Evolutionary conservation across 306 rosid genomes (phyloP).

Genomic region (Parietaria judaica): DNA sequence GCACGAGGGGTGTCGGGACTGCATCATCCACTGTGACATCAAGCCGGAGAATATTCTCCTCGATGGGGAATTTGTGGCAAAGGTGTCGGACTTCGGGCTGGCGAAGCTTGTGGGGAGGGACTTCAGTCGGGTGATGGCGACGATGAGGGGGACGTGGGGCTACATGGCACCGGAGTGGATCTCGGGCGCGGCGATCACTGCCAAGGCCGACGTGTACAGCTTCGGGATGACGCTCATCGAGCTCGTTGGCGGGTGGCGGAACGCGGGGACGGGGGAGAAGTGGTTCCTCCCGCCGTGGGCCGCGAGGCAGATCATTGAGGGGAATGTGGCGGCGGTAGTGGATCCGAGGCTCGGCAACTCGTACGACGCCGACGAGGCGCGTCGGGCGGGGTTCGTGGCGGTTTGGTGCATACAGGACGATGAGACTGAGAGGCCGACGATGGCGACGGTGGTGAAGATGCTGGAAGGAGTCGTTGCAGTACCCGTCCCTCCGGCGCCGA

Average conservation of each 20-base stretch:
- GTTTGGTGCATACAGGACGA: conserved; percentile 95
- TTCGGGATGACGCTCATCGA: conserved; percentile 80
- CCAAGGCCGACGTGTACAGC: conserved; percentile 85
- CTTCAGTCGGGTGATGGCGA: conserved; percentile 68
- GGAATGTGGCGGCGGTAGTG: conserved; percentile 42
- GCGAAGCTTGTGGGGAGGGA: conserved; percentile 70
- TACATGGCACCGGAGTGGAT: conserved; percentile 91
- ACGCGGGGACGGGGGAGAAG: conserved; percentile 47
- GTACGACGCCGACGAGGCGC: conserved; percentile 43
- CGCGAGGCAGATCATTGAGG: conserved; percentile 46
- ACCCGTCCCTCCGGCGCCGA: conserved; percentile 60
- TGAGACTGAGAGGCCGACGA: conserved; percentile 59
- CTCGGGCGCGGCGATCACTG: conserved; percentile 69
- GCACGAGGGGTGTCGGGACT: conserved; percentile 70
- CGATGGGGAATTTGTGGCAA: conserved; percentile 49
- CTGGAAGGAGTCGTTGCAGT: conserved; percentile 65
- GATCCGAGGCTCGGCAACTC: conserved; percentile 48
- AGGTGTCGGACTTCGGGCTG: conserved; percentile 76
- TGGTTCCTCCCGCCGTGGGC: conserved; percentile 99
- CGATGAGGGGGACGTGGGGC: conserved; percentile 86
- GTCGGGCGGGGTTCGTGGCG: conserved; percentile 59
- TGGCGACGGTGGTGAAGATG: conserved; percentile 80
- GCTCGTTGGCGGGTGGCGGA: conserved; percentile 64
- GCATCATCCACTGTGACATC: conserved; percentile 80
- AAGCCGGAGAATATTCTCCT: conserved; percentile 80